Evolutionary conservation across 1,139 yeast genomes (phyloP), one percentile per base, ranked within the genome.

Genomic region (Yamadazyma spencermartinsiae): DNA sequence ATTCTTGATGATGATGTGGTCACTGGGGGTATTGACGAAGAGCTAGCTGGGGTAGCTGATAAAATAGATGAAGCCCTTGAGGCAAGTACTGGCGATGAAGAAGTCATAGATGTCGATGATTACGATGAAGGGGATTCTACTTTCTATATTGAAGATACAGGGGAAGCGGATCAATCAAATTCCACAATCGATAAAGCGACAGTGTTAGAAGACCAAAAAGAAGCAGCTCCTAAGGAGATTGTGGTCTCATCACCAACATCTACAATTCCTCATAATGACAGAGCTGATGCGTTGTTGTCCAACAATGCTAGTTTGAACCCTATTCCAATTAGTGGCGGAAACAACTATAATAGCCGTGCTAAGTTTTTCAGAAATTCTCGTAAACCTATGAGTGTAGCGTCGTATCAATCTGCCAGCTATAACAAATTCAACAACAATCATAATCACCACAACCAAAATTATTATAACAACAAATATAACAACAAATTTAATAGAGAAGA

Each of bases 331-430:
- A 38, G 37, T 9, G 31, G 40, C 21, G 49, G 54, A 5, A 38
- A 41, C 16, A 38, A 35, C 20, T 23, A 40, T 30, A 47, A 46
- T 31, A 49, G 48, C 10, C 58, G 63, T 4, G 39, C 49, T 12
- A 74, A 68, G 38, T 68, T 68, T 42, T 65, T 74, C 40, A 65
- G 77, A 43, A 71, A 74, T 49, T 67, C 77, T 12, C 65, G 85
- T 43, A 80, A 79, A 50, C 84, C 86, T 4, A 72, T 82, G 48
- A 82, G 79, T 30, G 80, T 81, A 41, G 86, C 86, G 5, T 70
- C 76, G 1, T 70, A 58, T 47, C 82, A 55, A 66, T 72, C 61
- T 56, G 46, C 43, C 31, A 49, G 52, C 27, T 46, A 46, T 11
- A 46, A 45, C 12, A 38, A 40, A n/a, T 36, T 33, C 39, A 59